Base-by-base conservation (phyloP, 2,329 filamentous ascomycete genomes). In the Aspergillus quadrilineatus region DNA sequence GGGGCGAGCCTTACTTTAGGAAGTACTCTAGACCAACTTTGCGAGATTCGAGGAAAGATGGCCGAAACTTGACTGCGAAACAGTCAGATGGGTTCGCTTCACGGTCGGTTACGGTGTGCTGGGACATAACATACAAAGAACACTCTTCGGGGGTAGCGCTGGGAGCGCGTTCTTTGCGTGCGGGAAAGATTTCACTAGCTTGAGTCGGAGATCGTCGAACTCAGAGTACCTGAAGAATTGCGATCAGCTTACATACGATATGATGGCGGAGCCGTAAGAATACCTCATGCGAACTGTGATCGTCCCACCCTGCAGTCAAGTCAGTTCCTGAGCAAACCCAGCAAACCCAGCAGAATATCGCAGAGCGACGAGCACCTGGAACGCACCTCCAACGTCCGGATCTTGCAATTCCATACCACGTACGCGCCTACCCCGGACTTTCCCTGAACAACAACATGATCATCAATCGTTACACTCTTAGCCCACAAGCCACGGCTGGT, bases 341-440 rank as follows among this genome's bases (percentile, higher is more conserved):
- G 34, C 34, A 14, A 36, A 9, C 4, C 43, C n/a, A 32, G n/a
- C n/a, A 34, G 36, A 32, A 45, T 5, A 12, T 5, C 10, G 9
- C 8, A 22, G 30, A 9, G 7, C 9, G 46, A 15, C 22, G 22
- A 9, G 41, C 28, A 47, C 22, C 15, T 36, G 42, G 8, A 17
- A 82, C 85, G 72, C 71, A 92, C 91, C 73, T 86, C 88, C 50
- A 97, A 77, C 3, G 92, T 97, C 72, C 94, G 87, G 44, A 99
- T 90, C 47, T 82, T 85, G 67, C 94, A 92, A 69, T 91, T 94
- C 90, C 90, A 99, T 6, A 96, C 92, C 1, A 97, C 90, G 76
- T 97, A 99, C 1, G 92, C 89, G n/a, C 93, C 93, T 47, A 87
- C 76, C 5, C 82, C 82, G 4, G 80, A 77, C 50, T 77, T 80